Evolutionary conservation across 768 basidiomycete species (phyloP), one percentile per base, ranked within the genome.

Genomic region (Termitomyces sp.): DNA sequence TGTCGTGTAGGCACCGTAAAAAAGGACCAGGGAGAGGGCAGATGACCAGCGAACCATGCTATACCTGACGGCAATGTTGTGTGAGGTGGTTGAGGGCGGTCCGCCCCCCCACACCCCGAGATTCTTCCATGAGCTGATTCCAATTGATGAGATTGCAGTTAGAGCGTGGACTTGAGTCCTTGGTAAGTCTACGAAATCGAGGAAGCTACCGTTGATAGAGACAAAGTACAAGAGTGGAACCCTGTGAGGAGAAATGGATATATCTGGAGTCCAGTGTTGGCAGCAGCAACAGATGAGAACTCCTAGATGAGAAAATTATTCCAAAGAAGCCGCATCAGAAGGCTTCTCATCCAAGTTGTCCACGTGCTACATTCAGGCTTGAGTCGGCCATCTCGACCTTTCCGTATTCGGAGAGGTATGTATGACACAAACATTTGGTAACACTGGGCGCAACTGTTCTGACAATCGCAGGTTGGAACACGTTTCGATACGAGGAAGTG

Each of bases 61-160:
- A 11, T 43, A 28, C 36, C 6, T 22, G 22, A 45, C 44, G 45
- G 47, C 41, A 24, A 59, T 51, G 50, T 33, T 55, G 35, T 14
- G 53, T 55, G 50, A 22, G 44, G 49, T 54, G 57, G 54, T 58
- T n/a, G 59, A 43, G 35, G 54, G 59, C 62, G 59, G 62, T n/a
- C 62, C 62, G 62, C 48, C 9, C 7, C 30, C 18, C 9, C 22
- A 46, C 33, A 5, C 9, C 1, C 62, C 62, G 62, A 63, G 49
- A 35, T 63, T 63, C 36, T 56, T 60, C 59, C 62, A 58, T 13
- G 11, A 22, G 28, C 43, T 58, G 30, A 22, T 33, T 40, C 9
- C 52, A 52, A 24, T 8, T 5, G 8, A 35, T 16, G 22, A 35
- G n/a, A 9, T n/a, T 49, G 36, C 18, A 13, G 48, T 32, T 44